Conservation (phyloP, 164 flowering plant species). For the Cinnamomum micranthum region DNA sequence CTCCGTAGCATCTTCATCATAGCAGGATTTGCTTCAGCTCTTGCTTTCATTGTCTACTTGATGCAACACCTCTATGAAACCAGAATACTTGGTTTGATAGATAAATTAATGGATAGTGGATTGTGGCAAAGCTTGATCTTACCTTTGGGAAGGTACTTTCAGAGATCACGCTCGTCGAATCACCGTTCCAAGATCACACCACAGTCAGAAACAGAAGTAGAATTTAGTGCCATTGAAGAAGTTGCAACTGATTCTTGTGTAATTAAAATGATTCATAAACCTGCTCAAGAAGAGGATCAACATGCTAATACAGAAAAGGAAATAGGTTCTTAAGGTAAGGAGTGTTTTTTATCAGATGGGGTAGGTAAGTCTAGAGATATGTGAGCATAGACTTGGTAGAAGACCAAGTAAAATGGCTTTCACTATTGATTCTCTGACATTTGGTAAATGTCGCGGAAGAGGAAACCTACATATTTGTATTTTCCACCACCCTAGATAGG, state of each 20-base stretch:
- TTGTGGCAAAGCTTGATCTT: background rate
- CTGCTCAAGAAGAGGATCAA: background rate
- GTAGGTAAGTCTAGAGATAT: background rate
- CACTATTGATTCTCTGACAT: background rate
- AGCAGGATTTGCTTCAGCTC: background rate
- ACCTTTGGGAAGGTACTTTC: background rate
- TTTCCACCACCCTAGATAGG: too few relatives aligned
- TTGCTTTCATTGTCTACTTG: background rate
- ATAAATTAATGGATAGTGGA: background rate
- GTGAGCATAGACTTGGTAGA: background rate
- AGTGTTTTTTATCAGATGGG: background rate
- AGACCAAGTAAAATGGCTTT: background rate
- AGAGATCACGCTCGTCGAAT: background rate
- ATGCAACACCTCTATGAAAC: background rate
- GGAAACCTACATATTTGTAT: too few relatives aligned
- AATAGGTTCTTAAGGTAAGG: background rate
- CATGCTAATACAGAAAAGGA: background rate
- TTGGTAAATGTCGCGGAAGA: too few relatives aligned
- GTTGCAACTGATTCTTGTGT: background rate
- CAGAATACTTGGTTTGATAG: background rate
- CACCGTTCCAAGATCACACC: background rate
- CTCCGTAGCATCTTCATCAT: constrained; percentile 7
- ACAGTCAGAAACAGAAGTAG: background rate
- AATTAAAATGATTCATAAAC: too few relatives aligned
- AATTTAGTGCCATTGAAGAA: background rate